Evolutionary conservation across 1,139 yeast genomes (phyloP).

Genomic region (Citeromyces hawaiiensis): DNA sequence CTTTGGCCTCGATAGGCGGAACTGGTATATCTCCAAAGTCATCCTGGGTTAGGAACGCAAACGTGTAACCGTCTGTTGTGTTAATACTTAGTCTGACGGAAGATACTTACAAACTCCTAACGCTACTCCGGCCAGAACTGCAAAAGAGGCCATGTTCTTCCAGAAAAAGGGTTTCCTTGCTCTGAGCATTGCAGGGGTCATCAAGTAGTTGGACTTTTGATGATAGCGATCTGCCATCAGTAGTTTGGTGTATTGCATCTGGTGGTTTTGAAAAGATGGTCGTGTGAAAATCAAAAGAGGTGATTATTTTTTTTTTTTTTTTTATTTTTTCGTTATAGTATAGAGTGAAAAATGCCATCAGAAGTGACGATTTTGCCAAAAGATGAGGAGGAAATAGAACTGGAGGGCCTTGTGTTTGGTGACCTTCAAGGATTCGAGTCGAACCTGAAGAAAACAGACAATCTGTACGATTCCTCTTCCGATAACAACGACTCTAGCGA

Average conservation of each 20-base stretch:
- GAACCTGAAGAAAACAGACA: constrained; percentile 46
- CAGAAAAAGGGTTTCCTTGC: constrained; percentile 81
- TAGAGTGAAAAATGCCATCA: background rate
- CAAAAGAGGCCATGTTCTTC: constrained; percentile 56
- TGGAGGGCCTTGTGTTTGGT: constrained; percentile 85
- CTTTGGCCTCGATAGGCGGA: constrained; percentile 79
- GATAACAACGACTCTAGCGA: constrained; percentile 26
- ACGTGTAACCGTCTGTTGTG: constrained; percentile 40
- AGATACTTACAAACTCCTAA: constrained; percentile 40
- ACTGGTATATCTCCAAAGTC: constrained; percentile 86
- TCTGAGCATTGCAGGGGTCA: constrained; percentile 88
- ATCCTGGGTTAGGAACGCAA: constrained; percentile 58
- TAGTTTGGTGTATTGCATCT: background rate
- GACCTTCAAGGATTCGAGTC: constrained; percentile 69
- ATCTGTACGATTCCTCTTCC: constrained; percentile 34
- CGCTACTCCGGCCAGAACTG: constrained; percentile 45
- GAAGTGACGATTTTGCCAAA: constrained; percentile 41
- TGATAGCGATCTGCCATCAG: constrained; percentile 32
- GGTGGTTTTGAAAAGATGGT: background rate
- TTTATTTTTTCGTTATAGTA: constrained; percentile 1
- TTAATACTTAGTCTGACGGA: background rate
- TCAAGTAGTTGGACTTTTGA: constrained; percentile 67
- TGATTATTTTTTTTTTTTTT: constrained; percentile 1
- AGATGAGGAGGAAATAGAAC: constrained; percentile 66
- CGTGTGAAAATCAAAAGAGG: background rate